Conservation (phyloP, 768 basidiomycete species). For the Hericium alpestre region DNA sequence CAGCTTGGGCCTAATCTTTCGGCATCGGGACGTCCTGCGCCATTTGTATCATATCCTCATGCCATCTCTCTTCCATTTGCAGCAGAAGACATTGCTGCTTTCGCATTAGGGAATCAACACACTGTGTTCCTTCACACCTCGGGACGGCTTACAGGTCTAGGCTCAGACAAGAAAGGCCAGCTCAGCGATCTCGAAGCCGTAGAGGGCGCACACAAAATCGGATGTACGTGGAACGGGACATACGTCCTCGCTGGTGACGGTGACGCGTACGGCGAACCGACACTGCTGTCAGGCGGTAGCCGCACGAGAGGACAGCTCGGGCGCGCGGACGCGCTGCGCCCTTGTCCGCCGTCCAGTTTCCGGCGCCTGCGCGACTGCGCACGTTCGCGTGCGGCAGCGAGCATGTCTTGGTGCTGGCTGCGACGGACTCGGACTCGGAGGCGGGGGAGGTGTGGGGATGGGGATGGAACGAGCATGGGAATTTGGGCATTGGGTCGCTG, state of each 20-base stretch:
- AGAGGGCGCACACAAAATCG: conserved; percentile 24
- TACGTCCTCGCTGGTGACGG: conserved; percentile 30
- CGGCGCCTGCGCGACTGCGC: conserved; percentile 14
- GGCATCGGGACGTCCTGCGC: too few relatives aligned
- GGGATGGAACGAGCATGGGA: conserved; percentile 99
- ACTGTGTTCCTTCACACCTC: conserved; percentile 33
- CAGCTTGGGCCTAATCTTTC: conserved; percentile 47
- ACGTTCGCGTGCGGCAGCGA: conserved; percentile 61
- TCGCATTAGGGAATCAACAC: conserved; percentile 45
- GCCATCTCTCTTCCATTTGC: conserved; percentile 22
- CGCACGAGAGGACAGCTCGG: conserved; percentile 57
- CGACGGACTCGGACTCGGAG: background rate
- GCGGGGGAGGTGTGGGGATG: conserved; percentile 59
- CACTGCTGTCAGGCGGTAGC: conserved; percentile 37
- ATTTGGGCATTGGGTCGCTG: conserved; percentile 61
- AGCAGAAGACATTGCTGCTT: conserved; percentile 14
- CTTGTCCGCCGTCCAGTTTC: conserved; percentile 22
- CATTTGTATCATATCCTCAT: conserved; percentile 10
- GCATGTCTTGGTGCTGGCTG: conserved; percentile 46
- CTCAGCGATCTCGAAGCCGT: conserved; percentile 28
- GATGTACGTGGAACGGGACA: conserved; percentile 77
- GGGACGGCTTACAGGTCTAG: conserved; percentile 41
- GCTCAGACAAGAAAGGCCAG: conserved; percentile 67
- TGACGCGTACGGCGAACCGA: conserved; percentile 20
- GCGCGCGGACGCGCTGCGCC: conserved; percentile 2